Evolutionary conservation across 1,284 basidiomycete species (phyloP).

Genomic region (Mycena sp.): DNA sequence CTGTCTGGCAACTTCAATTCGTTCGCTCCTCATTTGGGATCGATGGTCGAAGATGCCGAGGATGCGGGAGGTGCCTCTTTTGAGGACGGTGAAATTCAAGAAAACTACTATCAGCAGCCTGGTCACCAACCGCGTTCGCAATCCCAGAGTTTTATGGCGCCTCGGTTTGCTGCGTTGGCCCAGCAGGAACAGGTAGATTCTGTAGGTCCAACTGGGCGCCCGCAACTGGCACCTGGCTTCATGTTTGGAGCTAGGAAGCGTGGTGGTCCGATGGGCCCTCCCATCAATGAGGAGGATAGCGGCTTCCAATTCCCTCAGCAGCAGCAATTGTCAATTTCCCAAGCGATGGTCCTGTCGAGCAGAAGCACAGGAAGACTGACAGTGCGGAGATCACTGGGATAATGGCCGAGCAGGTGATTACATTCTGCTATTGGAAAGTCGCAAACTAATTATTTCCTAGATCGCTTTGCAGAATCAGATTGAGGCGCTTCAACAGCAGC

Average conservation of each 20-base stretch:
- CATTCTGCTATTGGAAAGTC: not conserved
- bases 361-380: slow-evolving; percentile 64
- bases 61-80: slow-evolving; percentile 58
- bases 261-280: slow-evolving; percentile 67
- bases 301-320: slow-evolving; percentile 88
- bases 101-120: slow-evolving; percentile 58
- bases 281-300: slow-evolving; percentile 81
- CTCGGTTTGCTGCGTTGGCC: slow-evolving; percentile 86
- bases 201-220: slow-evolving; percentile 83
- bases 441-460: slow-evolving; percentile 51
- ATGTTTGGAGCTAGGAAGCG: slow-evolving; percentile 80
- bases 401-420: slow-evolving; percentile 86
- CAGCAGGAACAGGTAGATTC: slow-evolving; percentile 76
- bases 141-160: slow-evolving; percentile 85
- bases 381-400: slow-evolving; percentile 84
- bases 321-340: slow-evolving; percentile 54
- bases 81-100: slow-evolving; percentile 82
- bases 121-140: slow-evolving; percentile 77
- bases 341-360: slow-evolving; percentile 51
- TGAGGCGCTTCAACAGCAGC: slow-evolving; percentile 90
- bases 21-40: slow-evolving; percentile 79
- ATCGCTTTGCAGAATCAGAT: slow-evolving; percentile 92
- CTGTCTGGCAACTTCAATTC: slow-evolving; percentile 69
- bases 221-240: slow-evolving; percentile 89
- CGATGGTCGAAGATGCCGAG: slow-evolving; percentile 84